Percentiles rank a stretch among this genome's conserved stretches.
These are phyloP conservation scores for Coffea eugenioides DNA, from an alignment of 257 asterid genomes.

Conservation along the genomic window DNA sequence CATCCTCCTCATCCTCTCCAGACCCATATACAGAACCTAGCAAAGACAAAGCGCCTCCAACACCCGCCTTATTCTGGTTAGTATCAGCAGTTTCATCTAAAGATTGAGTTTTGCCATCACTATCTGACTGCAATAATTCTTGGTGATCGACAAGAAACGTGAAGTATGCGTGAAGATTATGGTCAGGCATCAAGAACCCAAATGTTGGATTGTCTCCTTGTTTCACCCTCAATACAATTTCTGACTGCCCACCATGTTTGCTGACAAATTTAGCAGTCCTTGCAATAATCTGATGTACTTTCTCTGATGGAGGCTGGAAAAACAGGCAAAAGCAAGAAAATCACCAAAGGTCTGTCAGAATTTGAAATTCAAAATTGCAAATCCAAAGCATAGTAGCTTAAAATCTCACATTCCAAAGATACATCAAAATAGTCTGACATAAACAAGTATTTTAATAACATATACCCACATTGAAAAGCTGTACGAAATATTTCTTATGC, in stretches of 20 bases:
- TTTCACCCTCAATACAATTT: constrained; percentile 86
- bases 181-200: constrained; percentile 93
- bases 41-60: constrained; percentile 77
- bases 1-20: constrained; percentile 81
- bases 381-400: constrained; percentile 13
- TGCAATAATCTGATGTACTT: constrained; percentile 85
- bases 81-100: constrained; percentile 27
- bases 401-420: constrained; percentile 16
- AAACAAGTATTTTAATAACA: background rate
- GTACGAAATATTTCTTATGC: constrained; percentile 26
- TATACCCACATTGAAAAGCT: constrained; percentile 18
- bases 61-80: constrained; percentile 32
- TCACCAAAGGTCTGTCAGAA: constrained; percentile 24
- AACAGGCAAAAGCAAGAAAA: constrained; percentile 13
- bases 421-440: constrained; percentile 1
- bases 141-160: constrained; percentile 87
- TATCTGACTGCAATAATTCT: constrained; percentile 50
- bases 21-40: constrained; percentile 90
- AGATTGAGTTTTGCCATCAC: constrained; percentile 43
- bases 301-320: constrained; percentile 90
- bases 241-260: constrained; percentile 91
- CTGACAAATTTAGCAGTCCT: constrained; percentile 91
- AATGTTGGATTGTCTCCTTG: constrained; percentile 94
- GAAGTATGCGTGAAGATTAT: constrained; percentile 82
- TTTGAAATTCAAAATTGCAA: constrained; percentile 17